These are phyloP conservation scores for Fusarium sp. DNA, from an alignment of 2,329 filamentous ascomycete species.

Conservation along the genomic window DNA sequence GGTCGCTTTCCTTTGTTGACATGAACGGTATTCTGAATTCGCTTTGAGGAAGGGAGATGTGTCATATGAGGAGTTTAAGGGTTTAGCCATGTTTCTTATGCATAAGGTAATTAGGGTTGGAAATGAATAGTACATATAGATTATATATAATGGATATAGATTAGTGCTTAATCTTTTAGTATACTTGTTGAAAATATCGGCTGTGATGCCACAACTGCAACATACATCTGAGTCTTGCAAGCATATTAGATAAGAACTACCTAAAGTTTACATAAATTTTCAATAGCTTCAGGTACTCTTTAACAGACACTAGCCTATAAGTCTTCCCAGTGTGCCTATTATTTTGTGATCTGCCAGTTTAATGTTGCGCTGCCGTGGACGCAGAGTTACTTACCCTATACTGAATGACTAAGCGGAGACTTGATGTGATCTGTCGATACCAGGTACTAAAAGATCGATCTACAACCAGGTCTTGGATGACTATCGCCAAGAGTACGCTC, in stretches of 20 bases:
- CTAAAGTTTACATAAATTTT: too few species aligned
- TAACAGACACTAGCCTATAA: too few species aligned
- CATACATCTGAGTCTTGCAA: too few species aligned
- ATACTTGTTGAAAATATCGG: not conserved
- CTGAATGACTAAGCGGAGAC: not conserved
- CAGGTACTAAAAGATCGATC: conserved; percentile 15
- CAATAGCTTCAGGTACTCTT: too few species aligned
- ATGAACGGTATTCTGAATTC: conserved; percentile 35
- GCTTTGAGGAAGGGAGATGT: not conserved
- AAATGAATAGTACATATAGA: not conserved
- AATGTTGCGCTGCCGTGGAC: too few species aligned
- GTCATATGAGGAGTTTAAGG: too few species aligned
- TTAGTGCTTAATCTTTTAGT: not conserved
- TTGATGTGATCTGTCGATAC: not conserved
- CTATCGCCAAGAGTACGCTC: conserved; percentile 11
- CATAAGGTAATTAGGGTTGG: too few species aligned
- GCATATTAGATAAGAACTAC: too few species aligned
- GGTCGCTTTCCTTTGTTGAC: conserved; percentile 53
- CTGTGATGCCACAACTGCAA: too few species aligned
- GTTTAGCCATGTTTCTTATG: accelerated
- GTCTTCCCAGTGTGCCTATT: too few species aligned
- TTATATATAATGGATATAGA: not conserved
- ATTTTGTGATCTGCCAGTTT: too few species aligned
- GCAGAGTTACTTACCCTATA: conserved; percentile 13
- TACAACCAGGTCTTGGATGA: conserved; percentile 14